A percentile compares a stretch with the other conserved stretches of the same genome.
These are phyloP conservation scores for Aurantiochytrium sp. DNA, from an alignment of 108 stramenopile species.

Conservation along the genomic window DNA sequence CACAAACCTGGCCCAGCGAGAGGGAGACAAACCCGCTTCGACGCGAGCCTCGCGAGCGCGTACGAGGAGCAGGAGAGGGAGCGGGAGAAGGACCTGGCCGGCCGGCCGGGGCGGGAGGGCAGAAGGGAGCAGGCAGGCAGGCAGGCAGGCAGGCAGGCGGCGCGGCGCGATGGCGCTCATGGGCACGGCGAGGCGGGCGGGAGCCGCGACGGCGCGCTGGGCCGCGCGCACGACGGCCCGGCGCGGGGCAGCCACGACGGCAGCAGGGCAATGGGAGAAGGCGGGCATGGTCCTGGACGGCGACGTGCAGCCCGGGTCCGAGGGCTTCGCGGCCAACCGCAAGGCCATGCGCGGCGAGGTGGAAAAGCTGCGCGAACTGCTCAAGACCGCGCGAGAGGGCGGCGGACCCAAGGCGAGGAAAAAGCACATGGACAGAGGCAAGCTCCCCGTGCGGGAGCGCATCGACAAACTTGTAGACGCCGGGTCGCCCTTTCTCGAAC, in stretches of 20 bases:
- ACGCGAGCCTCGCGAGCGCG: no score
- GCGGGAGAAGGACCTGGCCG: no score
- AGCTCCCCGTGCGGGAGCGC: constrained; percentile 83
- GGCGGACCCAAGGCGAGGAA: constrained; percentile 55
- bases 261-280: not conserved
- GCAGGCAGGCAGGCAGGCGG: no score
- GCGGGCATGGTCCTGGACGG: not conserved
- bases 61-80: no score
- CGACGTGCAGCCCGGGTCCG: not conserved
- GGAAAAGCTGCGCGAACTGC: not conserved
- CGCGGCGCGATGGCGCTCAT: no score
- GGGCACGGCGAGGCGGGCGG: not conserved
- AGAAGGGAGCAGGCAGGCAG: no score
- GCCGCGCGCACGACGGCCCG: not conserved
- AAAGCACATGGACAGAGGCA: constrained; percentile 71
- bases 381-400: constrained; percentile 20
- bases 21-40: no score
- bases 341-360: constrained; percentile 20
- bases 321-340: constrained; percentile 1
- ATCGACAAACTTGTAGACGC: constrained; percentile 78
- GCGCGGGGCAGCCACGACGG: not conserved
- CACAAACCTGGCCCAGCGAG: no score
- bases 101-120: no score
- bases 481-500: constrained; percentile 85
- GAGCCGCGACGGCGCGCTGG: not conserved